phyloP scores from a whole-genome alignment of 176 grass and related monocot species.

The Rhipidocladum racemiflorum region DNA sequence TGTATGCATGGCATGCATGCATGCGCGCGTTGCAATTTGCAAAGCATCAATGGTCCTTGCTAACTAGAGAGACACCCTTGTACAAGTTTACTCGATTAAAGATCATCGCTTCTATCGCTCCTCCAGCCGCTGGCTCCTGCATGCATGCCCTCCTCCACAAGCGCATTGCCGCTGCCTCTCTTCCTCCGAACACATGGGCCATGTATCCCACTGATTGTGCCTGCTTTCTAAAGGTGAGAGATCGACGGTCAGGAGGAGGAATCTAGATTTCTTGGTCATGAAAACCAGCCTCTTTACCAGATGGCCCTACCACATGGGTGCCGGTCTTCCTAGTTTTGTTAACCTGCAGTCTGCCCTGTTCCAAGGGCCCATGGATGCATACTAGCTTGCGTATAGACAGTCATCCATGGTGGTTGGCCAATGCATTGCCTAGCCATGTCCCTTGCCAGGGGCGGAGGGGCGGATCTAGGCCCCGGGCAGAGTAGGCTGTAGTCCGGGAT shows the following conservation, averaged over 20 bases:
- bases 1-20: no score
- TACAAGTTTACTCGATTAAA: neutral
- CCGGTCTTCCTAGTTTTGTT: neutral
- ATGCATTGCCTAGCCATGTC: neutral
- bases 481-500: no score
- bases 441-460: no score
- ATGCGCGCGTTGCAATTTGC: neutral
- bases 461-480: no score
- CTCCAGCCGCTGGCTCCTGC: neutral
- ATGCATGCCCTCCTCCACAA: neutral
- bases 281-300: neutral
- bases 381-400: no score
- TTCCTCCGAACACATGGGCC: neutral
- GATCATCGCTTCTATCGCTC: neutral
- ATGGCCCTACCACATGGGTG: conserved; percentile 31
- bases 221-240: neutral
- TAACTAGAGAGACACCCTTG: neutral
- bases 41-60: neutral
- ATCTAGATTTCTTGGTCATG: conserved; percentile 2
- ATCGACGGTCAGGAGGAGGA: neutral
- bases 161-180: neutral
- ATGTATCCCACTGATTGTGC: neutral
- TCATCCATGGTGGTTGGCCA: conserved; percentile 24
- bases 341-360: neutral
- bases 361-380: neutral